Evolutionary conservation across 306 rosid species (phyloP).

Genomic region (Myrica gale): DNA sequence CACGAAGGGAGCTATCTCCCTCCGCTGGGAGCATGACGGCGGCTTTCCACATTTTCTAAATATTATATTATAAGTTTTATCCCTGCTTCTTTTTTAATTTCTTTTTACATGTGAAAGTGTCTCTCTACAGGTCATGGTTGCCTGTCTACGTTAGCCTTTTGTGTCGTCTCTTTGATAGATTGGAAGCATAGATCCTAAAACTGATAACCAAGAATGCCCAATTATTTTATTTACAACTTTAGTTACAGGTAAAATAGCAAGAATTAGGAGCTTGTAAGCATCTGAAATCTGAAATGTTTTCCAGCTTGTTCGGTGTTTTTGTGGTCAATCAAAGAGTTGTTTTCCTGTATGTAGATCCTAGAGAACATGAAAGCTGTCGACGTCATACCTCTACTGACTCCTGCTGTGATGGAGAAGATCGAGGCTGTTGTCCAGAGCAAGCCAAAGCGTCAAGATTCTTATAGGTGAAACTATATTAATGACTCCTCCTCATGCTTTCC

Average conservation of each 20-base stretch:
- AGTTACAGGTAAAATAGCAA: neutral
- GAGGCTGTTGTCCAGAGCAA: conserved; percentile 83
- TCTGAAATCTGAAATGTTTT: neutral
- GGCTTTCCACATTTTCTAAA: no score
- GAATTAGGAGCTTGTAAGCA: neutral
- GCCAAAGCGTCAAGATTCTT: conserved; percentile 92
- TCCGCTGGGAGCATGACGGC: no score
- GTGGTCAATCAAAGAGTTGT: neutral
- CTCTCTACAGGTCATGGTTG: no score
- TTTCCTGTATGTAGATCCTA: conserved; percentile 50
- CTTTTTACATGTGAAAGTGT: no score
- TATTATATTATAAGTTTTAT: no score
- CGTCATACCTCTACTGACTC: conserved; percentile 78
- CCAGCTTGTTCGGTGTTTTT: neutral
- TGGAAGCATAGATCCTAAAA: no score
- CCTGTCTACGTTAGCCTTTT: no score
- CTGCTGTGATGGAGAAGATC: conserved; percentile 89
- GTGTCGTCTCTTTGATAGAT: no score
- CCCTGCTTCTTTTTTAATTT: no score
- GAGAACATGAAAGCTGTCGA: conserved; percentile 97
- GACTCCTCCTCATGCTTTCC: conserved; percentile 27
- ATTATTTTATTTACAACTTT: neutral
- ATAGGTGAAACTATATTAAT: conserved; percentile 40
- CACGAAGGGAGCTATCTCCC: no score
- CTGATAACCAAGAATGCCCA: no score